These are phyloP conservation scores for Aspergillus ochraceus DNA, from an alignment of 2,329 filamentous ascomycete species.

Conservation along the genomic window DNA sequence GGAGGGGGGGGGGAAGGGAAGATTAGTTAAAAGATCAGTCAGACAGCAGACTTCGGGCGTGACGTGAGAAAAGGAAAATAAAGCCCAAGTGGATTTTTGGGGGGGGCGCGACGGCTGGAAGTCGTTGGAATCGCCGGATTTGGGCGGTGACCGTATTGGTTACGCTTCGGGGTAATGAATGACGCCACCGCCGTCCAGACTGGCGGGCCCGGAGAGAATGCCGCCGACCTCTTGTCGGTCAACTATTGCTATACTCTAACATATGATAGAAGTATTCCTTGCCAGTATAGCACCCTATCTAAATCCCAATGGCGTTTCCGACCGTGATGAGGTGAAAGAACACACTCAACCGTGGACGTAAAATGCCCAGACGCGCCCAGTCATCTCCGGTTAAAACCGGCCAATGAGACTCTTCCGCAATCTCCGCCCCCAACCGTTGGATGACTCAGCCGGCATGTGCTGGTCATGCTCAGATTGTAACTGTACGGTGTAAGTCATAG, in stretches of 20 bases:
- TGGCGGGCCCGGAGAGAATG: too few relatives aligned
- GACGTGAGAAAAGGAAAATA: background rate
- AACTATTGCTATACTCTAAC: too few relatives aligned
- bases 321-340: too few relatives aligned
- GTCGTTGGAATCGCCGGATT: background rate
- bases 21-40: slow-evolving; percentile 19
- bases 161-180: background rate
- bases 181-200: background rate
- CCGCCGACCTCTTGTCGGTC: background rate
- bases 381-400: background rate
- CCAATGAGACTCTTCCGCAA: background rate
- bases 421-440: background rate
- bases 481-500: too few relatives aligned
- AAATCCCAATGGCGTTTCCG: too few relatives aligned
- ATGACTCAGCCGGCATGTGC: slow-evolving; percentile 9
- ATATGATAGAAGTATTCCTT: too few relatives aligned
- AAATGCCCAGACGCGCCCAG: too few relatives aligned
- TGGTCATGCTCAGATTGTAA: background rate
- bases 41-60: background rate
- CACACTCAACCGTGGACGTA: too few relatives aligned
- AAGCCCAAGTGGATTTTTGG: background rate
- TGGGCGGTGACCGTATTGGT: background rate
- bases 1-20: slow-evolving; percentile 6
- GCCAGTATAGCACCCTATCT: too few relatives aligned
- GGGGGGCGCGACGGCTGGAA: background rate